Conservation (phyloP, 1,284 basidiomycete species). For the Naganishia sp. region DNA sequence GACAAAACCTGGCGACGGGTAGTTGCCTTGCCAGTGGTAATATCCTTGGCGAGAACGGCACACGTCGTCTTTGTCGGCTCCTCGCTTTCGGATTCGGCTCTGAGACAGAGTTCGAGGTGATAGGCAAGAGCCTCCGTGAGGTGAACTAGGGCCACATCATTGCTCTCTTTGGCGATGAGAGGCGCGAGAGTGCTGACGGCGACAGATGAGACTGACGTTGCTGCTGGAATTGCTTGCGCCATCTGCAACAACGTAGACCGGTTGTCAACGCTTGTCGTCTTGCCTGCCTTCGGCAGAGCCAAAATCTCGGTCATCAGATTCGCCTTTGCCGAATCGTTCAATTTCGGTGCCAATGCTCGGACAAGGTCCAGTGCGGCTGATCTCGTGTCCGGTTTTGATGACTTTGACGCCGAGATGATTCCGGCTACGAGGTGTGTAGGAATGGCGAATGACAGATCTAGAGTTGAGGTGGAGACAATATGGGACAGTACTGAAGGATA, state of each 20-base stretch:
- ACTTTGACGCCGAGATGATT: constrained; percentile 72
- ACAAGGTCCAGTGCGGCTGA: constrained; percentile 65
- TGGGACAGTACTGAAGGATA: constrained; percentile 42
- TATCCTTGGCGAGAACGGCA: constrained; percentile 66
- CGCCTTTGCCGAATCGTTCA: constrained; percentile 45
- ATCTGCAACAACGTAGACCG: constrained; percentile 78
- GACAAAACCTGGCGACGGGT: constrained; percentile 61
- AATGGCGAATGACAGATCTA: constrained; percentile 60
- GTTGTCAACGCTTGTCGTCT: constrained; percentile 82
- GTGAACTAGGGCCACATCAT: constrained; percentile 63
- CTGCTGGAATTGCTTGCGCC: constrained; percentile 63
- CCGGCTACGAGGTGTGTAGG: constrained; percentile 68
- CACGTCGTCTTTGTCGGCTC: constrained; percentile 57
- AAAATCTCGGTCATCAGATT: constrained; percentile 65
- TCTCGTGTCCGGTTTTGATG: constrained; percentile 68
- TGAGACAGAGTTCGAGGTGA: constrained; percentile 64
- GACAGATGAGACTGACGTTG: constrained; percentile 58
- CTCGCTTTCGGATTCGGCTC: constrained; percentile 46
- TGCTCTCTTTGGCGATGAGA: constrained; percentile 74
- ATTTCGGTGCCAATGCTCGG: constrained; percentile 58
- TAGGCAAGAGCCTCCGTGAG: constrained; percentile 61
- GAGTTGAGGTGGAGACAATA: constrained; percentile 46
- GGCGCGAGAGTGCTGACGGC: constrained; percentile 62
- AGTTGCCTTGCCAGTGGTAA: constrained; percentile 62
- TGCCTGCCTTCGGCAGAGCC: constrained; percentile 71